phyloP scores from a whole-genome alignment of 164 flowering plant species.

The Sextonia rubra region DNA sequence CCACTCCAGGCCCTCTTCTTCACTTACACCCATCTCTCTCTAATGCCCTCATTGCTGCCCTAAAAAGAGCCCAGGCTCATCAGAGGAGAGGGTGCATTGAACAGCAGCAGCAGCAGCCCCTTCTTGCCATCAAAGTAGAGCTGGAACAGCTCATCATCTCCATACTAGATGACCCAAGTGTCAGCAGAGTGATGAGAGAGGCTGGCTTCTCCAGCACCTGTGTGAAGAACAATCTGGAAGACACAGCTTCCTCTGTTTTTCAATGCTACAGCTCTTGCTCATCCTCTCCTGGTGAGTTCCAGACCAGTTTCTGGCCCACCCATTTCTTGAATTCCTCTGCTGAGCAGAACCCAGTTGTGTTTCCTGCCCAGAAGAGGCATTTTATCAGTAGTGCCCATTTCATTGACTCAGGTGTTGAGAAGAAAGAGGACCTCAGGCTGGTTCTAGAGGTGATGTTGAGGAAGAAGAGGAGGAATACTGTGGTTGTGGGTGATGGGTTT shows the following conservation, averaged over 20 bases:
- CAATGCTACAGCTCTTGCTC: constrained; percentile 38
- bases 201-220: constrained; percentile 88
- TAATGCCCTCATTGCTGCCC: constrained; percentile 88
- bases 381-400: constrained; percentile 6
- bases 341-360: constrained; percentile 47
- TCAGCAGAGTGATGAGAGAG: constrained; percentile 93
- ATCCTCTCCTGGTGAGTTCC: constrained; percentile 34
- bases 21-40: constrained; percentile 73
- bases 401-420: constrained; percentile 16
- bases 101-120: constrained; percentile 51
- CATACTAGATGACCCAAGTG: constrained; percentile 90
- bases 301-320: constrained; percentile 45
- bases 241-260: constrained; percentile 50
- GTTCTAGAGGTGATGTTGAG: constrained; percentile 55
- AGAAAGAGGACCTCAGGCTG: constrained; percentile 50
- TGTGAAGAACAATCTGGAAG: constrained; percentile 68
- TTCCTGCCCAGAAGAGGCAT: constrained; percentile 39
- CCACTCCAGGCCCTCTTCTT: constrained; percentile 49
- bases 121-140: constrained; percentile 70
- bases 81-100: constrained; percentile 79
- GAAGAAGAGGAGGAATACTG: constrained; percentile 56
- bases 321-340: constrained; percentile 38
- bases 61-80: constrained; percentile 91
- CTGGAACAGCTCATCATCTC: constrained; percentile 84
- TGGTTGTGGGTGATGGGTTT: constrained; percentile 59